Percentiles rank a stretch among this genome's conserved stretches.
phyloP scores from a whole-genome alignment of 768 basidiomycete species.

The Kwoniella bestiolae region DNA sequence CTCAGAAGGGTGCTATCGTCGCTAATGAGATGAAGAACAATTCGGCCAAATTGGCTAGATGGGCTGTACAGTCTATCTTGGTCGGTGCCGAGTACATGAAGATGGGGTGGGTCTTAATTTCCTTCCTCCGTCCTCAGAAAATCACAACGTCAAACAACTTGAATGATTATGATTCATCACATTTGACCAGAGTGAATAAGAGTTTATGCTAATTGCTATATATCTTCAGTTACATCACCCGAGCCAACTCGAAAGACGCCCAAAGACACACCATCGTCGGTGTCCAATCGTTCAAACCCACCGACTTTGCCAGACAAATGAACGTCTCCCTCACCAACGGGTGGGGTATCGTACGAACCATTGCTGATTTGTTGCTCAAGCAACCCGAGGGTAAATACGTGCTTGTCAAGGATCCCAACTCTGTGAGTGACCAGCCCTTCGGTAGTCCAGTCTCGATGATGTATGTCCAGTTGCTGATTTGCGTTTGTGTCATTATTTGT shows the following conservation, averaged over 20 bases:
- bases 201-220: background rate
- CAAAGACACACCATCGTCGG: slow-evolving; percentile 94
- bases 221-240: slow-evolving; percentile 80
- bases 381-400: slow-evolving; percentile 99
- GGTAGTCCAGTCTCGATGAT: too few relatives aligned
- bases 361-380: slow-evolving; percentile 92
- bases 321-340: slow-evolving; percentile 94
- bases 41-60: slow-evolving; percentile 93
- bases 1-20: slow-evolving; percentile 94
- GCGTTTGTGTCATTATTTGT: background rate
- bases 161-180: too few relatives aligned
- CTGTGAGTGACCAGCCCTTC: slow-evolving; percentile 73
- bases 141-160: too few relatives aligned
- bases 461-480: background rate
- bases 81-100: slow-evolving; percentile 97
- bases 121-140: background rate
- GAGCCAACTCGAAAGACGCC: slow-evolving; percentile 89
- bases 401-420: slow-evolving; percentile 96
- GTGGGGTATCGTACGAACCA: slow-evolving; percentile 96
- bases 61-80: slow-evolving; percentile 92
- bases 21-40: slow-evolving; percentile 99
- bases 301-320: slow-evolving; percentile 91
- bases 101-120: slow-evolving; percentile 73
- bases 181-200: too few relatives aligned
- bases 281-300: slow-evolving; percentile 90